These are phyloP conservation scores for Apophysomyces variabilis DNA, from an alignment of 371 early-diverging fungal genomes.

Conservation along the genomic window DNA sequence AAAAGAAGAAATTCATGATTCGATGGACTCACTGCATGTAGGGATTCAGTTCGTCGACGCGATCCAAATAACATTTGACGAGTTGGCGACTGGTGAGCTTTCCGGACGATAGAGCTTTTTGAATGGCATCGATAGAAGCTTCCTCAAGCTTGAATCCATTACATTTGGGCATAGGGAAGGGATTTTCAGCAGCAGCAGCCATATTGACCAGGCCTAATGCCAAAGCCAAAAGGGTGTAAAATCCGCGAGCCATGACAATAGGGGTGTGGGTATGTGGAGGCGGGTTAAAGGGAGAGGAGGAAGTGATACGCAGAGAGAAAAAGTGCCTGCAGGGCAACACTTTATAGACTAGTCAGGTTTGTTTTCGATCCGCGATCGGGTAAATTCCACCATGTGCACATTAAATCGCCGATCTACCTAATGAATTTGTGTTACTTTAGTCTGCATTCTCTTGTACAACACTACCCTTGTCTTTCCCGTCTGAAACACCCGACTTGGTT, in stretches of 20 bases:
- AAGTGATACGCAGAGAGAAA: constrained; percentile 4
- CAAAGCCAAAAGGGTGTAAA: not conserved
- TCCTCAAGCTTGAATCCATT: constrained; percentile 18
- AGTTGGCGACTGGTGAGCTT: constrained; percentile 17
- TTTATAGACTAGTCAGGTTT: constrained; percentile 1
- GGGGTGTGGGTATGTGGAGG: too few relatives aligned
- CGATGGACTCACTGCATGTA: constrained; percentile 14
- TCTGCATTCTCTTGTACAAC: not conserved
- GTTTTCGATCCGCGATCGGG: constrained; percentile 7
- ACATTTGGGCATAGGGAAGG: constrained; percentile 21
- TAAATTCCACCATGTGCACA: constrained; percentile 10
- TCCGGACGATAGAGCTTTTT: constrained; percentile 9
- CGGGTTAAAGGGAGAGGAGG: not conserved
- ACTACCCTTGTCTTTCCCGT: not conserved
- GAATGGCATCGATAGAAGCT: constrained; percentile 19
- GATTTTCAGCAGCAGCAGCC: constrained; percentile 7
- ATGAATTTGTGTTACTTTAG: not conserved
- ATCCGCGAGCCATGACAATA: constrained; percentile 5
- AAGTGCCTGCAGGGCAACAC: constrained; percentile 8
- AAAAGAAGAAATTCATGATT: too few relatives aligned
- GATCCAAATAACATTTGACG: constrained; percentile 23
- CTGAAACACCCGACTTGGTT: constrained; percentile 7
- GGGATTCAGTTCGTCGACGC: constrained; percentile 18
- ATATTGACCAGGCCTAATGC: constrained; percentile 2
- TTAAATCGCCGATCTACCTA: constrained; percentile 6